Evolutionary conservation across 1,139 yeast genomes (phyloP).

Genomic region (Wickerhamiella infanticola): DNA sequence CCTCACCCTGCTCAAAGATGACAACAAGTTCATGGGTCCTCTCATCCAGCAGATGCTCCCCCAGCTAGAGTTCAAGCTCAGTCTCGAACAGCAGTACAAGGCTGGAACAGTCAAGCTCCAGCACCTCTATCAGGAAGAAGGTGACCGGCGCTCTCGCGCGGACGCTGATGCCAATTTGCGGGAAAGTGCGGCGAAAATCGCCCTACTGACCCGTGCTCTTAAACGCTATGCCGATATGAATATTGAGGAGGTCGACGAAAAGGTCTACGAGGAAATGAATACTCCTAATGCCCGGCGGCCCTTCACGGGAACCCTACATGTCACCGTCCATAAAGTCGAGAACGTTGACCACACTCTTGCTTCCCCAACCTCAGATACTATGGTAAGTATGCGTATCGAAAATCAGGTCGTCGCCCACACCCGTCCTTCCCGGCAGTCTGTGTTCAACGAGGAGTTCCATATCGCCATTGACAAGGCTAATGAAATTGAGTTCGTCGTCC

Average conservation of each 20-base stretch:
- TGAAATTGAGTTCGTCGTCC: conserved; percentile 76
- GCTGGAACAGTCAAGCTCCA: conserved; percentile 85
- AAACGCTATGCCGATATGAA: conserved; percentile 84
- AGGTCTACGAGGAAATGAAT: conserved; percentile 15
- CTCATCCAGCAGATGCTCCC: conserved; percentile 90
- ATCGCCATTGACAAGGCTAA: conserved; percentile 79
- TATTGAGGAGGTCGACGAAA: conserved; percentile 37
- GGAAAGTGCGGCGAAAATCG: conserved; percentile 77
- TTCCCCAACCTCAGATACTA: conserved; percentile 66
- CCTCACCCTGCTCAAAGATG: conserved; percentile 74
- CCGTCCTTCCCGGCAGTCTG: conserved; percentile 56
- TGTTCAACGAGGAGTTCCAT: conserved; percentile 72
- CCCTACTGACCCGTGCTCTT: conserved; percentile 64
- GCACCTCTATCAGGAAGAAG: conserved; percentile 74
- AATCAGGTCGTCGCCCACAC: conserved; percentile 72
- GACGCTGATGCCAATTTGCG: conserved; percentile 81
- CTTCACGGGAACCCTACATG: conserved; percentile 58
- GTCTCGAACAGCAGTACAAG: conserved; percentile 84
- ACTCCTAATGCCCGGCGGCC: conserved; percentile 55
- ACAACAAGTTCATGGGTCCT: conserved; percentile 91
- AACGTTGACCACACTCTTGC: conserved; percentile 87
- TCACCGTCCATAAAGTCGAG: conserved; percentile 58
- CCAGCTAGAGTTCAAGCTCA: conserved; percentile 80
- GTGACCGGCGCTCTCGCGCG: conserved; percentile 69
- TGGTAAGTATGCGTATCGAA: conserved; percentile 66